phyloP scores from a whole-genome alignment of 352 stramenopile species.

The Phytophthora pini region DNA sequence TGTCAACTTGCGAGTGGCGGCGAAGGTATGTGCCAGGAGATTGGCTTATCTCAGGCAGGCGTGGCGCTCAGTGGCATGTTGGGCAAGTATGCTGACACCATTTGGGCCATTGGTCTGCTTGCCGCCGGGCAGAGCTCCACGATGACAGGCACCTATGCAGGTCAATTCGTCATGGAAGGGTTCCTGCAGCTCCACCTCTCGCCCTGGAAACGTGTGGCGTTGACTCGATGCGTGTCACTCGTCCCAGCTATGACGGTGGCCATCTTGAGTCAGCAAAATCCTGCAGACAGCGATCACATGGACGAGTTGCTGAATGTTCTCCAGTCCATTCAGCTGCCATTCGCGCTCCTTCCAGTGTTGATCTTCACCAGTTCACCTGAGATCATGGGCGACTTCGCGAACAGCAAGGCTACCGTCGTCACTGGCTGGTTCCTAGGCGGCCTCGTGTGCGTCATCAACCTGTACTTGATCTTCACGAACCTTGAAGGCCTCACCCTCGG shows the following conservation, averaged over 20 bases:
- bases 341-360: constrained; percentile 90
- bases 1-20: constrained; percentile 69
- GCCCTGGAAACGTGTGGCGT: constrained; percentile 76
- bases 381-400: constrained; percentile 87
- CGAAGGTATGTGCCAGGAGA: constrained; percentile 82
- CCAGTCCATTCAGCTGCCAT: constrained; percentile 93
- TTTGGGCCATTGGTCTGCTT: constrained; percentile 95
- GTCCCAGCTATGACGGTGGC: constrained; percentile 88
- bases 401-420: constrained; percentile 49
- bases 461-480: constrained; percentile 80
- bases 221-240: constrained; percentile 94
- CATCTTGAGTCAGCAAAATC: constrained; percentile 85
- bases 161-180: constrained; percentile 98
- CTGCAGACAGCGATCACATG: constrained; percentile 84
- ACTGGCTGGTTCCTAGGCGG: constrained; percentile 64
- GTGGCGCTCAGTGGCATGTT: constrained; percentile 84
- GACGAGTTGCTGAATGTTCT: constrained; percentile 93
- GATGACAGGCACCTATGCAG: constrained; percentile 97
- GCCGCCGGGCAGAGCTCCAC: constrained; percentile 95
- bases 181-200: constrained; percentile 94
- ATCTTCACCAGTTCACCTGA: constrained; percentile 81
- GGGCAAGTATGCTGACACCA: constrained; percentile 79
- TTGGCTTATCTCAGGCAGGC: constrained; percentile 88
- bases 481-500: constrained; percentile 58
- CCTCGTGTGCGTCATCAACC: constrained; percentile 78